phyloP scores from a whole-genome alignment of 2,329 filamentous ascomycete species.

The Chalara sp. region DNA sequence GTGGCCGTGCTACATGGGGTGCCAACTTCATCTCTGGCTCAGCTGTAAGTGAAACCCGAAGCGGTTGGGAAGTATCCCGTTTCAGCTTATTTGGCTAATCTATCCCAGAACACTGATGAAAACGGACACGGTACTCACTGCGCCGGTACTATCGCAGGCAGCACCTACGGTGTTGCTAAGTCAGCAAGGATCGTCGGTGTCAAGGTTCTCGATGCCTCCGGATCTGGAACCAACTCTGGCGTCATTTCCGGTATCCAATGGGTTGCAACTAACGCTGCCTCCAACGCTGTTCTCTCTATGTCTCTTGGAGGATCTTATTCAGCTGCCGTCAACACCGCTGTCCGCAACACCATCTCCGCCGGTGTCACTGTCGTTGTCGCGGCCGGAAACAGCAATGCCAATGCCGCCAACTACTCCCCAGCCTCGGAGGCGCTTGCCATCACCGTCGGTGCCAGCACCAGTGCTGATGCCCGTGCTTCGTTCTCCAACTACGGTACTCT shows the following conservation, averaged over 20 bases:
- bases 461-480: conserved; percentile 30
- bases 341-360: conserved; percentile 36
- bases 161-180: conserved; percentile 35
- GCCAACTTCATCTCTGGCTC: conserved; percentile 25
- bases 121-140: conserved; percentile 37
- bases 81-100: no score
- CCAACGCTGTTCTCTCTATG: conserved; percentile 46
- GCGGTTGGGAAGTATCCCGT: no score
- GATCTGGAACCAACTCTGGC: conserved; percentile 28
- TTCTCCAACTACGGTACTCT: conserved; percentile 45
- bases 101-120: conserved; percentile 26
- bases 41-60: conserved; percentile 13
- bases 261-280: conserved; percentile 23
- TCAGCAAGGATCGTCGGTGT: conserved; percentile 31
- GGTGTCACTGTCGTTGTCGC: conserved; percentile 48
- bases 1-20: conserved; percentile 28
- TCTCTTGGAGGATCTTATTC: conserved; percentile 43
- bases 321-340: conserved; percentile 41
- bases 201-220: conserved; percentile 29
- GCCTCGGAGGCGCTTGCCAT: conserved; percentile 41
- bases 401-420: conserved; percentile 37
- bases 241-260: conserved; percentile 33
- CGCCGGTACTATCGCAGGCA: conserved; percentile 29
- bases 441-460: conserved; percentile 45
- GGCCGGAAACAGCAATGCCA: conserved; percentile 43